These are phyloP conservation scores for Corymbia calophylla DNA, from an alignment of 441 rosid genomes.

Conservation along the genomic window DNA sequence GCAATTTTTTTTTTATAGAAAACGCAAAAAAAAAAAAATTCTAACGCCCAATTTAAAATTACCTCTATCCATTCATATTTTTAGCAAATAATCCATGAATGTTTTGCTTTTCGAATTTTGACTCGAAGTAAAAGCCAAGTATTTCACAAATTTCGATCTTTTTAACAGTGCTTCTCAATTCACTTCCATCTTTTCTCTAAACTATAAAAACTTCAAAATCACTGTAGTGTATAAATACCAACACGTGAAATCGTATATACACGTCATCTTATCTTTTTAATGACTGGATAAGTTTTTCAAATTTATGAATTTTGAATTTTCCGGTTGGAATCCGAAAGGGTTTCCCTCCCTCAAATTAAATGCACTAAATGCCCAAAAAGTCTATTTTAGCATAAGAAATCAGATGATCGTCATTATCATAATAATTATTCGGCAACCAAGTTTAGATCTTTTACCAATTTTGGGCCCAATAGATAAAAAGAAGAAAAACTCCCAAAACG, in stretches of 20 bases:
- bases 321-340: background rate
- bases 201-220: background rate
- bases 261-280: background rate
- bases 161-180: fast-evolving
- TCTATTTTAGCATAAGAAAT: background rate
- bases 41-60: background rate
- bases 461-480: background rate
- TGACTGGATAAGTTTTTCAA: too few relatives aligned
- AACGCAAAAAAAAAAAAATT: background rate
- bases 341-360: background rate
- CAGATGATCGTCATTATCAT: background rate
- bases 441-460: background rate
- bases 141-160: background rate
- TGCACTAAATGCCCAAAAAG: background rate
- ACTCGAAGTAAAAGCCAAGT: background rate
- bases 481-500: background rate
- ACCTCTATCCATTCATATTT: background rate
- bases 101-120: background rate
- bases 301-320: background rate
- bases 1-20: background rate
- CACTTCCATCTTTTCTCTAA: background rate
- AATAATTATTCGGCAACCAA: background rate
- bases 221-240: background rate
- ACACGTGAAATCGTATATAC: background rate
- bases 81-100: background rate